These are phyloP conservation scores for Gamsiella multidivaricata DNA, from an alignment of 192 early-diverging fungal genomes.

Conservation along the genomic window DNA sequence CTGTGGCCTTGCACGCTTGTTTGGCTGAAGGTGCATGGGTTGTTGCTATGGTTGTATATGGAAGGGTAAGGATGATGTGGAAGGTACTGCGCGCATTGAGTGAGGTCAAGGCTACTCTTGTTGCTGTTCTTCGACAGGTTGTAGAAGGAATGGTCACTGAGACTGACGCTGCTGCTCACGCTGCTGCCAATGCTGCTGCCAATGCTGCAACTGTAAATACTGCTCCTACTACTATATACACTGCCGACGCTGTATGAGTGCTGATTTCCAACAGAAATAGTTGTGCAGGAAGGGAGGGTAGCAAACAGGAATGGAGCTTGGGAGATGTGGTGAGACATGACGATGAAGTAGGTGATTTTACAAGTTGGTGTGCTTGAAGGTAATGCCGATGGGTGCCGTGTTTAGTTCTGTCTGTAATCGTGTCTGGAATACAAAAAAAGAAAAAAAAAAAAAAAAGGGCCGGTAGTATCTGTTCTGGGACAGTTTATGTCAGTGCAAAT, in stretches of 20 bases:
- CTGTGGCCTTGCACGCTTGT: conserved; percentile 15
- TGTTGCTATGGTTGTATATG: conserved; percentile 19
- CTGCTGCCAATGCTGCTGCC: conserved; percentile 14
- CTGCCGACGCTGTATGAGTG: conserved; percentile 19
- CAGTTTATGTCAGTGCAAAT: neutral
- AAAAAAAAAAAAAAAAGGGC: conserved; percentile 1
- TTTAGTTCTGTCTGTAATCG: conserved; percentile 14
- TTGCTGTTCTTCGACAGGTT: conserved; percentile 42
- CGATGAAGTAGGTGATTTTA: neutral
- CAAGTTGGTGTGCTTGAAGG: too few relatives aligned
- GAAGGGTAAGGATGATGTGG: conserved; percentile 25
- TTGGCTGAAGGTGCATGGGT: conserved; percentile 18
- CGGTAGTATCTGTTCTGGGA: neutral
- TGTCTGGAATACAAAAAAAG: neutral
- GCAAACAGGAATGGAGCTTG: conserved; percentile 36
- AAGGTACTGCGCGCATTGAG: conserved; percentile 7
- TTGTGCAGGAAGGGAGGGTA: conserved; percentile 27
- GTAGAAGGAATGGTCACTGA: conserved; percentile 26
- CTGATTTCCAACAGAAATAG: neutral
- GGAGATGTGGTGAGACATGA: conserved; percentile 27
- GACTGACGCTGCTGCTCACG: neutral
- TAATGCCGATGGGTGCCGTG: neutral
- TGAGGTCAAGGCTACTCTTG: conserved; percentile 39
- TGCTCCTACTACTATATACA: neutral
- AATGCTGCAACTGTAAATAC: neutral